Conservation (phyloP, 108 stramenopile genomes). For the Cylindrotheca closterium region DNA sequence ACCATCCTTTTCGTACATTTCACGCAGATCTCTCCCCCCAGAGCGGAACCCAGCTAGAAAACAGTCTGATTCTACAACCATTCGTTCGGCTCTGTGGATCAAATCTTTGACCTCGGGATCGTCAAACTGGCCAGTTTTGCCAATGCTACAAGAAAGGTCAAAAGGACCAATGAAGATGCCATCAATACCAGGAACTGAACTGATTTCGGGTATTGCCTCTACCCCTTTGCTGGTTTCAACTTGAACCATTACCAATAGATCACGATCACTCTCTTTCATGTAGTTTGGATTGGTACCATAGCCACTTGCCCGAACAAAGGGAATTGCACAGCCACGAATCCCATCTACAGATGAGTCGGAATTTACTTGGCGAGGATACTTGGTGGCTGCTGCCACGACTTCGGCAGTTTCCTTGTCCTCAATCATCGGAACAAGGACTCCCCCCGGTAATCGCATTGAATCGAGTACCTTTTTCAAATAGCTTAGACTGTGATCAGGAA, state of each 20-base stretch:
- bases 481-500: constrained; percentile 19
- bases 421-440: constrained; percentile 41
- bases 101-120: constrained; percentile 22
- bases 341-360: background rate
- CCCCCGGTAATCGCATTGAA: constrained; percentile 26
- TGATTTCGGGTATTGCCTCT: constrained; percentile 20
- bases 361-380: constrained; percentile 20
- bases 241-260: constrained; percentile 31
- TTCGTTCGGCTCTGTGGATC: constrained; percentile 19
- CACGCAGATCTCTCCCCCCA: constrained; percentile 2
- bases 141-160: constrained; percentile 32
- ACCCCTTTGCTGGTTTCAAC: constrained; percentile 25
- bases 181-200: constrained; percentile 27
- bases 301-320: constrained; percentile 29
- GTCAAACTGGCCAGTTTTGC: constrained; percentile 31
- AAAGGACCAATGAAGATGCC: constrained; percentile 35
- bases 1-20: constrained; percentile 24
- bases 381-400: constrained; percentile 16
- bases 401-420: constrained; percentile 23
- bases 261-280: constrained; percentile 12
- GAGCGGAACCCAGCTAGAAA: constrained; percentile 30
- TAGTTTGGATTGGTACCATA: constrained; percentile 20
- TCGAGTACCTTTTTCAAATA: constrained; percentile 34
- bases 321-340: constrained; percentile 29
- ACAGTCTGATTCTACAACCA: constrained; percentile 11